These are phyloP conservation scores for Dittrichia graveolens DNA, from an alignment of 129 eudicot species.

Conservation along the genomic window DNA sequence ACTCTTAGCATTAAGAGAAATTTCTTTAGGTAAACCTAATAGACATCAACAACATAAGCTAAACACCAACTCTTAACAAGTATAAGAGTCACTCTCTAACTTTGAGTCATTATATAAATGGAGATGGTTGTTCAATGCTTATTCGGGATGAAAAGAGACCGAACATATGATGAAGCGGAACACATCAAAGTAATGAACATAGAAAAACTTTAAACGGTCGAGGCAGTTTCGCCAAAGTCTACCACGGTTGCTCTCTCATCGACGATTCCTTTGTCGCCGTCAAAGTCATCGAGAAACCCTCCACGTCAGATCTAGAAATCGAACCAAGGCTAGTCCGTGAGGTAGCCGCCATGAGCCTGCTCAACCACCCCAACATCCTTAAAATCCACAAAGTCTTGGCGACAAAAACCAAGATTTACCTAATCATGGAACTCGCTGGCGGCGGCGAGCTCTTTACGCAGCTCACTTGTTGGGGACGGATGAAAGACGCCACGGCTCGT, in stretches of 20 bases:
- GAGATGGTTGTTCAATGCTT: too few relatives aligned
- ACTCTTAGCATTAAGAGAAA: too few relatives aligned
- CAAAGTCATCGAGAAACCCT: conserved; percentile 59
- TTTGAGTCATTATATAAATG: too few relatives aligned
- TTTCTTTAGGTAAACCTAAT: too few relatives aligned
- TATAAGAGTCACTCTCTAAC: too few relatives aligned
- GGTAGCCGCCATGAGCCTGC: conserved; percentile 83
- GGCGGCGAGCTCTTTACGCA: conserved; percentile 74
- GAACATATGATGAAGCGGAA: too few relatives aligned
- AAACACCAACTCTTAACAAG: too few relatives aligned
- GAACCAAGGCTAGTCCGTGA: conserved; percentile 68
- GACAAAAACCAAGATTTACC: conserved; percentile 67
- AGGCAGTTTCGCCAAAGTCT: conserved; percentile 87
- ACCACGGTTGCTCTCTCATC: conserved; percentile 45
- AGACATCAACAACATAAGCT: too few relatives aligned
- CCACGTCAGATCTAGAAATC: conserved; percentile 48
- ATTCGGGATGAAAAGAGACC: too few relatives aligned
- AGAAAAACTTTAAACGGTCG: too few relatives aligned
- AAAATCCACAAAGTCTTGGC: conserved; percentile 80
- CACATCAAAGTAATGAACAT: too few relatives aligned
- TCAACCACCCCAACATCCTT: conserved; percentile 71
- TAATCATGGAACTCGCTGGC: conserved; percentile 79
- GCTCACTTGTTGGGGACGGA: conserved; percentile 43
- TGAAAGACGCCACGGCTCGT: conserved; percentile 60
- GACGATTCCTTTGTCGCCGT: conserved; percentile 56